Evolutionary conservation across 2,329 filamentous ascomycete genomes (phyloP).

Genomic region (Plenodomus lindquistii): DNA sequence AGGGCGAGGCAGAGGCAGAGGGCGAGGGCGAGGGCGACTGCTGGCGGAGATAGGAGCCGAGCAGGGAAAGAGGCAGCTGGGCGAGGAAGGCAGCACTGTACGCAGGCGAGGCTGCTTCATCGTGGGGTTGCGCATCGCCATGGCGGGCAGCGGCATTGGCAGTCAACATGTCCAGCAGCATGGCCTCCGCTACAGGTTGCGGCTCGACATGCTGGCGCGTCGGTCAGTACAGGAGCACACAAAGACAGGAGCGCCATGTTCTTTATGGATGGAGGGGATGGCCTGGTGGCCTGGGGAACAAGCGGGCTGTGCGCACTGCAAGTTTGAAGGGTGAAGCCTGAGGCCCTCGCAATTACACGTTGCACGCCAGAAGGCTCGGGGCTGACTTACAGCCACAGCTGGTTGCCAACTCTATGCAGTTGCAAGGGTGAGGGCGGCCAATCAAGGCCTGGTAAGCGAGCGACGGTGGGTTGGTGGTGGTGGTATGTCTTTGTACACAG

Average conservation of each 20-base stretch:
- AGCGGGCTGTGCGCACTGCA: slow-evolving; percentile 28
- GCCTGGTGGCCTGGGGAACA: background rate
- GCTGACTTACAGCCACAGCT: slow-evolving; percentile 38
- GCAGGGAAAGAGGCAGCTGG: slow-evolving; percentile 41
- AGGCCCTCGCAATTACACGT: slow-evolving; percentile 6
- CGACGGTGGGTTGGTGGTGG: background rate
- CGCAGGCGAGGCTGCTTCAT: slow-evolving; percentile 19
- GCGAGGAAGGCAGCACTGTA: slow-evolving; percentile 32
- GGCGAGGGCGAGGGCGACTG: slow-evolving; percentile 23
- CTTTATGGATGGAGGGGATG: slow-evolving; percentile 15
- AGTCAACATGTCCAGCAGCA: slow-evolving; percentile 46
- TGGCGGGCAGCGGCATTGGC: slow-evolving; percentile 41
- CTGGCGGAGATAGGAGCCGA: slow-evolving; percentile 35
- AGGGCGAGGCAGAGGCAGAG: background rate
- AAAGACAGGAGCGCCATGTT: slow-evolving; percentile 16
- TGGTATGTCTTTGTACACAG: too few relatives aligned
- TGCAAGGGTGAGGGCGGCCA: slow-evolving; percentile 17
- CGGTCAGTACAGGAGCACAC: slow-evolving; percentile 16
- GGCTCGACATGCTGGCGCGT: slow-evolving; percentile 22
- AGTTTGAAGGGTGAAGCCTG: slow-evolving; percentile 18
- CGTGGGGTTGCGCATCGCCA: slow-evolving; percentile 30
- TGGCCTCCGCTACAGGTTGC: slow-evolving; percentile 19
- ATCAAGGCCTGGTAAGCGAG: slow-evolving; percentile 4
- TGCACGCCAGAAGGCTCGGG: slow-evolving; percentile 10
- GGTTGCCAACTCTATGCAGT: slow-evolving; percentile 11